phyloP scores from a whole-genome alignment of 306 rosid genomes.

The Hippophae rhamnoides region DNA sequence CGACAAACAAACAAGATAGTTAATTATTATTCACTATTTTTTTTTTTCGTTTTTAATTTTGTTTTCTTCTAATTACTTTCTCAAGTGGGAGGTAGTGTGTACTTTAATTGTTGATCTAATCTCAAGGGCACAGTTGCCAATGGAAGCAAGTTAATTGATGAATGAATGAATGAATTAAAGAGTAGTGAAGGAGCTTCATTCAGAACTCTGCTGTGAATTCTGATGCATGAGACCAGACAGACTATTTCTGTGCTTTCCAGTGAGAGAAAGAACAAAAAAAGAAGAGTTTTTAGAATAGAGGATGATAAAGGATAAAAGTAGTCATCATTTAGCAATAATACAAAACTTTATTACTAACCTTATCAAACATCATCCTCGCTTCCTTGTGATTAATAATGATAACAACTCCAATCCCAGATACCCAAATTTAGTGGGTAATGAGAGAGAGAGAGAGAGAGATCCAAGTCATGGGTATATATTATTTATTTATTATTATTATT shows the following conservation, averaged over 20 bases:
- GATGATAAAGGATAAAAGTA: slow-evolving; percentile 29
- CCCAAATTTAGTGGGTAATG: slow-evolving; percentile 4
- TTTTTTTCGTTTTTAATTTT: background rate
- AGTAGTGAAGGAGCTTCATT: slow-evolving; percentile 21
- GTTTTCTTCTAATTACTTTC: background rate
- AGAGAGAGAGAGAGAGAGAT: slow-evolving; percentile 9
- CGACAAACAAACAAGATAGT: background rate
- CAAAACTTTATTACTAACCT: slow-evolving; percentile 27
- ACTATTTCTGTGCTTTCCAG: slow-evolving; percentile 23
- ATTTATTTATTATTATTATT: background rate
- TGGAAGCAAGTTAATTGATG: slow-evolving; percentile 13
- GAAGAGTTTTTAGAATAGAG: background rate
- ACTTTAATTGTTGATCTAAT: background rate
- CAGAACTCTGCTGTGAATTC: slow-evolving; percentile 24
- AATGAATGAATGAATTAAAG: slow-evolving; percentile 28
- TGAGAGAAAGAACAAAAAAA: background rate
- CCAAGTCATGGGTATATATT: background rate
- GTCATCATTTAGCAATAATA: slow-evolving; percentile 70
- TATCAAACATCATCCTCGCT: slow-evolving; percentile 62
- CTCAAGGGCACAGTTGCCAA: slow-evolving; percentile 40
- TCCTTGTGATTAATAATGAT: slow-evolving; percentile 62
- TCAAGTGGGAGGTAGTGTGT: slow-evolving; percentile 20
- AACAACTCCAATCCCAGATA: slow-evolving; percentile 24
- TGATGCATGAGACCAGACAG: slow-evolving; percentile 30
- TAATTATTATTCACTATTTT: background rate